These are phyloP conservation scores for Mycena sanguinolenta DNA, from an alignment of 768 basidiomycete genomes.

Conservation along the genomic window DNA sequence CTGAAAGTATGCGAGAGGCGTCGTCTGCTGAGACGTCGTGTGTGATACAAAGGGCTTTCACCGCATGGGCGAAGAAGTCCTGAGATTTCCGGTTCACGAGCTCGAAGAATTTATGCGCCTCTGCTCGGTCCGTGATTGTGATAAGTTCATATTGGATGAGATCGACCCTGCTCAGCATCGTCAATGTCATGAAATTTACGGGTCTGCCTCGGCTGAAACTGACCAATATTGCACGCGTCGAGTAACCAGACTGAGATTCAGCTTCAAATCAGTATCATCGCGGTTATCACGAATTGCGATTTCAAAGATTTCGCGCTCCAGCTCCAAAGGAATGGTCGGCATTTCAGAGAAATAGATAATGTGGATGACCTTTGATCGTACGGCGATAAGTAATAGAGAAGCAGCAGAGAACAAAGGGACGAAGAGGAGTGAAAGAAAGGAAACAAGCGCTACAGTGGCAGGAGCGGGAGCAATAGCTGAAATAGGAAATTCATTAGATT, in stretches of 20 bases:
- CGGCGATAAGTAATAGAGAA: too few relatives aligned
- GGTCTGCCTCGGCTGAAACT: too few relatives aligned
- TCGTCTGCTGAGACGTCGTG: neutral
- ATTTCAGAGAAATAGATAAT: too few relatives aligned
- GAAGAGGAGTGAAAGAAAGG: too few relatives aligned
- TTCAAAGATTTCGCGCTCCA: conserved; percentile 24
- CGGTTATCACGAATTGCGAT: neutral
- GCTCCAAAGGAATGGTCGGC: neutral
- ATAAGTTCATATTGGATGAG: neutral
- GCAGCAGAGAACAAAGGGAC: too few relatives aligned
- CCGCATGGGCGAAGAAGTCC: conserved; percentile 5
- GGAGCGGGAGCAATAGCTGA: too few relatives aligned
- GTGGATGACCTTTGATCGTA: too few relatives aligned
- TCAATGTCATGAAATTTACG: neutral
- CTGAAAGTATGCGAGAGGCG: neutral
- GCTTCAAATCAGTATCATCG: neutral
- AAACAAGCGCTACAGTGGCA: too few relatives aligned
- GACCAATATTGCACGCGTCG: neutral
- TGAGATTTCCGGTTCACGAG: neutral
- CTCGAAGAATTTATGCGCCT: neutral
- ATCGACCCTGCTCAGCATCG: neutral
- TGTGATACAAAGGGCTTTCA: neutral
- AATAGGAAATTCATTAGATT: too few relatives aligned
- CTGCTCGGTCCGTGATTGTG: neutral
- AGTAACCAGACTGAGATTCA: neutral